A percentile compares a stretch with the other conserved stretches of the same genome.
Conservation (phyloP, 352 stramenopile genomes). For the Pythium rishiriense region DNA sequence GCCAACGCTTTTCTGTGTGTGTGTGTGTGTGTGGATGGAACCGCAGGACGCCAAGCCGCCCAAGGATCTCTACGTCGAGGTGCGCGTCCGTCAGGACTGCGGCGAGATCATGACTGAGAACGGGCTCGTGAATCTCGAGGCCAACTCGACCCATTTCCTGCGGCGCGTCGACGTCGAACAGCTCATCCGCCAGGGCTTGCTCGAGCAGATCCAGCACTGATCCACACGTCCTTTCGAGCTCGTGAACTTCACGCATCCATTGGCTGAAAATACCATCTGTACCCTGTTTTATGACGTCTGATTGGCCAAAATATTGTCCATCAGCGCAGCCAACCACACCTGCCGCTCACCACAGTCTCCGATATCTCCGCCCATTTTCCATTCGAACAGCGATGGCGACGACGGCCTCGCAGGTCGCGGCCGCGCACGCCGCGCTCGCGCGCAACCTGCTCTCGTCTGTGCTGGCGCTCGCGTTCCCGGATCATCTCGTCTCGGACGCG, state of each 20-base stretch:
- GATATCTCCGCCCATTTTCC: too few species aligned
- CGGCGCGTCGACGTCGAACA: conserved; percentile 57
- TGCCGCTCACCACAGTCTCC: too few species aligned
- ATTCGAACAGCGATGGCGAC: conserved; percentile 12
- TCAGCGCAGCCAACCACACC: conserved; percentile 25
- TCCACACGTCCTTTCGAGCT: neutral
- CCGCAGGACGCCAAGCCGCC: conserved; percentile 79
- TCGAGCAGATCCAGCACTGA: conserved; percentile 83
- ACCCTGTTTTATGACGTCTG: neutral
- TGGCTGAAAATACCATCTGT: conserved; percentile 16
- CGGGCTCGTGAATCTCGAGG: conserved; percentile 83
- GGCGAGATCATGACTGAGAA: conserved; percentile 92
- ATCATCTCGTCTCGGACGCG: conserved; percentile 46
- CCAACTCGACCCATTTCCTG: conserved; percentile 88
- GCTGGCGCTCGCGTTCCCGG: conserved; percentile 67
- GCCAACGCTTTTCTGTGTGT: too few species aligned
- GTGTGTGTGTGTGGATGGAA: neutral
- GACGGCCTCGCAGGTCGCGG: conserved; percentile 19
- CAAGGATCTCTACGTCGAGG: conserved; percentile 91
- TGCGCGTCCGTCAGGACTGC: conserved; percentile 87
- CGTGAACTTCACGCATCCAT: conserved; percentile 17
- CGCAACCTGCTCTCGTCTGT: conserved; percentile 83
- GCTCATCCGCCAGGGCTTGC: conserved; percentile 32
- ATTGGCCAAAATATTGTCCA: conserved; percentile 21
- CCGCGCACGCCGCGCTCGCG: conserved; percentile 45